phyloP scores from a whole-genome alignment of 768 basidiomycete genomes.

The Rhizopogon vulgaris region DNA sequence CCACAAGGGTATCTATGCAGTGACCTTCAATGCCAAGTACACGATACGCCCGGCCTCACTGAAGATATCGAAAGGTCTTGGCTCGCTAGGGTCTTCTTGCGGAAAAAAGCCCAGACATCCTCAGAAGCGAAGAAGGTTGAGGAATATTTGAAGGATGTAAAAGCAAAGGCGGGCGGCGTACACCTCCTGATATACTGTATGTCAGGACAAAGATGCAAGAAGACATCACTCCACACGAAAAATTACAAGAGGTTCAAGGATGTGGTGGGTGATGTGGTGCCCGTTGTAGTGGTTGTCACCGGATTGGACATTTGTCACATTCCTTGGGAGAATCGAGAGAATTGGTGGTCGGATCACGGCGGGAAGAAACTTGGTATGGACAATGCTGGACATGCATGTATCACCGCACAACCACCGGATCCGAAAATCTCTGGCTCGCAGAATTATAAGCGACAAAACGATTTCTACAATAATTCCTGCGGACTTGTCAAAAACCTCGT shows the following conservation, averaged over 20 bases:
- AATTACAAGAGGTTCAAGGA: not conserved
- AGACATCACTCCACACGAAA: not conserved
- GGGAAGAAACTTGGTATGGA: no score
- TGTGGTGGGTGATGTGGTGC: not conserved
- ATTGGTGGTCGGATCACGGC: not conserved
- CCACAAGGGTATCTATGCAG: no score
- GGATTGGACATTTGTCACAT: not conserved
- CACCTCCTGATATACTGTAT: not conserved
- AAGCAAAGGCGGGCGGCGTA: no score
- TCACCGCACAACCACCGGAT: no score
- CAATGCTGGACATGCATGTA: no score
- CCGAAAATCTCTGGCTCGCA: no score
- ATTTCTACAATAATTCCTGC: no score
- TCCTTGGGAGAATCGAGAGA: no score
- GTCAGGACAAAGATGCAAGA: not conserved
- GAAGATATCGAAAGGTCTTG: not conserved
- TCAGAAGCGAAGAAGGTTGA: not conserved
- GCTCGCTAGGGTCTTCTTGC: not conserved
- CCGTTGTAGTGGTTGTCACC: not conserved
- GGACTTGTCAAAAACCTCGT: no score
- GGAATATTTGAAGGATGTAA: not conserved
- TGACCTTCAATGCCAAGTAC: not conserved
- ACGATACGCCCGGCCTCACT: not conserved
- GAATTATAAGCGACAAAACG: no score
- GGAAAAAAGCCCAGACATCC: not conserved